Base-by-base conservation (phyloP, 805 yeast genomes). In the Saccharomycopsis sp. region DNA sequence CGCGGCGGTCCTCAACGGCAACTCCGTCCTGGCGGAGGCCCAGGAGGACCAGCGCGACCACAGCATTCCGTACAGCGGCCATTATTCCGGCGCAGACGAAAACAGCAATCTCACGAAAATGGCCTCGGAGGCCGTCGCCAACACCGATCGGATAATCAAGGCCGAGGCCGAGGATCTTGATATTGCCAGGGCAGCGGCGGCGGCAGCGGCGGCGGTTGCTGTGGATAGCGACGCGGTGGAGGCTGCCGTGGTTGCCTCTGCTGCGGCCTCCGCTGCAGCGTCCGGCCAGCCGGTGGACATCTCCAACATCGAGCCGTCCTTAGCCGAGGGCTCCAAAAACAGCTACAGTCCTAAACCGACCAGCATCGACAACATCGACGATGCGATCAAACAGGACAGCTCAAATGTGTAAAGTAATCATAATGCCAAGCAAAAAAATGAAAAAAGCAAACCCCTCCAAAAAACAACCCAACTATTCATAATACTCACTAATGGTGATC, bases 361-460 rank as follows among this genome's bases (percentile, higher is more conserved):
- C 52, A 50, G 24, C 24, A 50, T 50, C 24, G 52, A 24, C 14
- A 50, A 50, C 16, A 50, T 21, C 1, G 52, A 50, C 24, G 50
- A 46, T 12, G 37, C 37, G 23, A 2, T 46, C 23, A 46, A 46
- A 46, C 23, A 46, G 20, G 50, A 46, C 23, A 46, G 50, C 15
- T 18, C 20, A 7, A 46, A 46, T 14, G 23, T 18, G 20, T 18
- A 46, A 46, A 46, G 23, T 46, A 46, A 18, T 46, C 8, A 18
- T 46, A 18, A 18, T 18, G n/a, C 23, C n/a, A 16, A 40, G 16
- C 15, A n/a, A n/a, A n/a, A n/a, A n/a, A n/a, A n/a, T n/a, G n/a
- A n/a, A n/a, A n/a, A 40, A 16, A 40, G 16, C 2, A 40, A n/a
- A 40, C 20, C 3, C 50, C 20, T 18, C 23, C 12, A 46, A 46